Base-by-base conservation (phyloP, 305 asterid species). In the Fraxinus dipetala region DNA sequence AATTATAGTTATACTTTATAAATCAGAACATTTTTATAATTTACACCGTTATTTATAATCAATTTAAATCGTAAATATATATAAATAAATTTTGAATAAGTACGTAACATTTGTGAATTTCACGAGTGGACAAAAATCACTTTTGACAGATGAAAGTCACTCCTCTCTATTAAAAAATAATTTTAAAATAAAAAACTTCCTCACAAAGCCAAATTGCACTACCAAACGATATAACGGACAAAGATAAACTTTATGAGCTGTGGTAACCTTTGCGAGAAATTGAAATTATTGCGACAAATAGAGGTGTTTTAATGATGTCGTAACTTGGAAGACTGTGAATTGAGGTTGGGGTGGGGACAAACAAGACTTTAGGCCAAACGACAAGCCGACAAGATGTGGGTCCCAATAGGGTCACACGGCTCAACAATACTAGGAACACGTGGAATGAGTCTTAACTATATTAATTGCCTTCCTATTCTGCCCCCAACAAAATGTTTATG, bases 301-400 rank as follows among this genome's bases (percentile, higher is more conserved):
- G 34, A 65, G 13, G 73, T 28, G 36, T 26, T 26, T 28, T 24
- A 63, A 22, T 63, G 73, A 13, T 69, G 75, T 30, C 75, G 75
- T 69, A 14, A 69, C 40, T 28, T 69, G 38, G 75, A 69, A 45
- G 56, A 69, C 77, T 34, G 31, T 13, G 76, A 72, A 14, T 10
- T 26, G 31, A 36, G 22, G 63, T n/a, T 54, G 24, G 24, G 30
- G 82, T 79, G 77, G 89, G 86, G 90, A 84, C 90, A 88, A 83
- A 84, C 61, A 63, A 79, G 84, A 82, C 85, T 80, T 88, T 84
- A 79, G 80, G 87, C 87, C 87, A 65, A 86, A 85, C 79, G 91
- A 91, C 91, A 90, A 90, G 22, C 90, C 92, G 94, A 93, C 95
- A 93, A 87, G 36, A 51, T 81, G 91, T 86, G 91, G 89, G 89